Evolutionary conservation across 1,284 basidiomycete species (phyloP), one percentile per base, ranked within the genome.

Genomic region (Boletus albobrunnescens): DNA sequence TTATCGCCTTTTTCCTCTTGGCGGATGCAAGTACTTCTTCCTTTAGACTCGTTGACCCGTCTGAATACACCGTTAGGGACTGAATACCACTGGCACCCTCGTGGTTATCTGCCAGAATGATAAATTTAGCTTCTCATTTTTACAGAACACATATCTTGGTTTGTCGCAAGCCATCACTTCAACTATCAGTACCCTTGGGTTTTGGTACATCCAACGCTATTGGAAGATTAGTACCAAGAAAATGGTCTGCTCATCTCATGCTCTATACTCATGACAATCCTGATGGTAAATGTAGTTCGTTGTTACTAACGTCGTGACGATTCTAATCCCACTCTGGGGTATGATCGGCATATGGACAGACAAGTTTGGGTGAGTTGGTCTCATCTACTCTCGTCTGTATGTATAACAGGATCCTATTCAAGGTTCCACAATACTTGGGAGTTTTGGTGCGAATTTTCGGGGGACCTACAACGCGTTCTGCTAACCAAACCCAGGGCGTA

Each of bases 341-440:
- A 86, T 90, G 80, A 75, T 92, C 41, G 90, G 90, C 2, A 83
- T 92, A 49, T 91, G 87, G 79, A 91, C 89, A 0, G 57, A 70
- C 8, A 82, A 74, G 45, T 68, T 93, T 44, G 91, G 91, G 77
- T 83, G 49, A 16, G 72, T 58, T 1, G 28, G 8, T 53, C 31
- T 4, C 2, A 6, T 12, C 45, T 47, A 46, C 9, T 6, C n/a
- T 45, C 14, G 41, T 35, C 12, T 33, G 2, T 7, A 27, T n/a
- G 11, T 14, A 16, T 45, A 27, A 47, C 23, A 6, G 2, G 13
- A 13, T 16, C 11, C 13, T 11, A 7, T 4, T 22, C 20, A 42
- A 84, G 84, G 1, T 90, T 89, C 65, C 88, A 91, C 63, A 88
- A 90, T 53, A 76, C 64, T 20, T 91, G 88, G 88, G 89, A 91